Evolutionary conservation across 805 yeast species (phyloP).

Genomic region (Candida sakaeoensis): DNA sequence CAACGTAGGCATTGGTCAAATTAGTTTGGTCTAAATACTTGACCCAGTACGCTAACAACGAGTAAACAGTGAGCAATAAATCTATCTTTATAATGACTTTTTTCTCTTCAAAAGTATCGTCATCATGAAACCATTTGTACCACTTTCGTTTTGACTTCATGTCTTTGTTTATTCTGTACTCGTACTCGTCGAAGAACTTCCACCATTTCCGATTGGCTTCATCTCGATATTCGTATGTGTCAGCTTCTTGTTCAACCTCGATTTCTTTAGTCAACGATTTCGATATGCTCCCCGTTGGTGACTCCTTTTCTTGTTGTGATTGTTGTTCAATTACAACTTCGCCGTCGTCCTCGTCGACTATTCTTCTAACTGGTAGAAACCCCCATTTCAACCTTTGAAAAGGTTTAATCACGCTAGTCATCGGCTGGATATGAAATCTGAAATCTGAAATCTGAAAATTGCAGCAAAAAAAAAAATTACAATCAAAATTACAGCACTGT

Average conservation of each 20-base stretch:
- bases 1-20: slow-evolving; percentile 60
- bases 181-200: slow-evolving; percentile 53
- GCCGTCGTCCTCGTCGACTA: slow-evolving; percentile 28
- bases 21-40: slow-evolving; percentile 62
- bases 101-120: slow-evolving; percentile 39
- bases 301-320: too few relatives aligned
- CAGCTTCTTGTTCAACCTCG: slow-evolving; percentile 3
- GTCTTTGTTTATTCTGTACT: slow-evolving; percentile 44
- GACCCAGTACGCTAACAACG: slow-evolving; percentile 54
- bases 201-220: slow-evolving; percentile 32
- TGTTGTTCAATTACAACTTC: slow-evolving; percentile 8
- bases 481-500: neutral
- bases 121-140: slow-evolving; percentile 47
- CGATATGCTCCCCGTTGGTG: too few relatives aligned
- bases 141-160: slow-evolving; percentile 25
- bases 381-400: slow-evolving; percentile 28
- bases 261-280: slow-evolving; percentile 33
- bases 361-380: slow-evolving; percentile 29
- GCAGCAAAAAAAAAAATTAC: too few relatives aligned
- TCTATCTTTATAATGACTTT: slow-evolving; percentile 30
- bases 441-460: too few relatives aligned
- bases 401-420: slow-evolving; percentile 3
- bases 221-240: slow-evolving; percentile 26
- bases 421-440: neutral
- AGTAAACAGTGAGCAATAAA: slow-evolving; percentile 28